Percentiles rank a stretch among this genome's conserved stretches.
Evolutionary conservation across 78 protist species (phyloP).

Genomic region (Dictyostelium brefeldianum): DNA sequence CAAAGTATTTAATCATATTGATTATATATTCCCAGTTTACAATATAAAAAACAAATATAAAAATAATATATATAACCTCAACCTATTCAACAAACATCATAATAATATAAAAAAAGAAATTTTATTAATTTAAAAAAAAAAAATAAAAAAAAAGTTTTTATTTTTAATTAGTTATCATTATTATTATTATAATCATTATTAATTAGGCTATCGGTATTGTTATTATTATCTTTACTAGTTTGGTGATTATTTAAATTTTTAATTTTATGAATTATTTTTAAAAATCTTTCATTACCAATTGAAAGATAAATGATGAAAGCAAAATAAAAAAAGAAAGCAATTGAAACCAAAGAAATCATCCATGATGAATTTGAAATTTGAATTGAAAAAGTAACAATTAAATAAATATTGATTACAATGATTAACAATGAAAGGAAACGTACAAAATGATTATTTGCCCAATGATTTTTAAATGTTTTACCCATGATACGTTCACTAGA

Average conservation of each 20-base stretch:
- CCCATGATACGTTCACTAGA: conserved; percentile 48
- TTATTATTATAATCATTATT: not conserved
- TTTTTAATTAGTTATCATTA: not conserved
- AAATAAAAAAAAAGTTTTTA: not conserved
- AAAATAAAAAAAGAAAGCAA: conserved; percentile 64
- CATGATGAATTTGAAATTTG: conserved; percentile 14
- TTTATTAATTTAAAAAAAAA: not conserved
- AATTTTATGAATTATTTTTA: not conserved
- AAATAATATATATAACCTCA: no score
- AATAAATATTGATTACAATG: conserved; percentile 61
- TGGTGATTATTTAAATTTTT: not conserved
- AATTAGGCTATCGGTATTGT: no score
- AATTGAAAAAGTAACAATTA: conserved; percentile 37
- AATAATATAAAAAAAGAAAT: no score
- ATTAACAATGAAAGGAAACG: conserved; percentile 43
- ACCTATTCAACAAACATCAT: no score
- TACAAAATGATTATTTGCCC: conserved; percentile 62
- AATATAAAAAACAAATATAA: no score
- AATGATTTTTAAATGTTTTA: conserved; percentile 57
- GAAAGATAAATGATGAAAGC: conserved; percentile 43
- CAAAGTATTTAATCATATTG: no score
- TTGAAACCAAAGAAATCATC: conserved; percentile 1
- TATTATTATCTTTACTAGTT: not conserved
- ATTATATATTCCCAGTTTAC: no score
- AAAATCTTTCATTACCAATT: conserved; percentile 7